Percentiles rank a stretch among this genome's conserved stretches.
These are phyloP conservation scores for Sugiyamaella neomexicana DNA, from an alignment of 1,139 yeast genomes.

Conservation along the genomic window DNA sequence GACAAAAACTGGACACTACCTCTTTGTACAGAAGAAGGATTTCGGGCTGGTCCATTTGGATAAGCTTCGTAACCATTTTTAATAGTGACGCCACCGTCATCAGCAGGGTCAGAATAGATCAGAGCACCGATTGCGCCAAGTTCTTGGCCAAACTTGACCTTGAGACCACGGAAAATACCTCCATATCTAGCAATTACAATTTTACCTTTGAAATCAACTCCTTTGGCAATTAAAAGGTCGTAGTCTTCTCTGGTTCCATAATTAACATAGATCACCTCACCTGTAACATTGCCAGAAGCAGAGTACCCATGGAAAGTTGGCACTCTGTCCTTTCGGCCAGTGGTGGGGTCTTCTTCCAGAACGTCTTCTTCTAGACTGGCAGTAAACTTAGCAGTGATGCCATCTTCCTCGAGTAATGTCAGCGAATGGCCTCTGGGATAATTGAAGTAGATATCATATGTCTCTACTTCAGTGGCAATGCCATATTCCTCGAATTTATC, in stretches of 20 bases:
- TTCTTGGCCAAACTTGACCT: slow-evolving; percentile 67
- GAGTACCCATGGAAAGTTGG: slow-evolving; percentile 71
- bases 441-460: slow-evolving; percentile 61
- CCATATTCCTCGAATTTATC: slow-evolving; percentile 65
- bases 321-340: slow-evolving; percentile 46
- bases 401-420: slow-evolving; percentile 43
- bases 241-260: slow-evolving; percentile 62
- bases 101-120: slow-evolving; percentile 66
- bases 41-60: slow-evolving; percentile 68
- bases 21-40: slow-evolving; percentile 72
- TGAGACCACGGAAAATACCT: slow-evolving; percentile 60
- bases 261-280: slow-evolving; percentile 58
- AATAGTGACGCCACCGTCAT: slow-evolving; percentile 53
- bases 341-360: slow-evolving; percentile 67
- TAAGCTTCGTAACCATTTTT: slow-evolving; percentile 57
- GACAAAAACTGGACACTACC: slow-evolving; percentile 83
- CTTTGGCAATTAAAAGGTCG: slow-evolving; percentile 45
- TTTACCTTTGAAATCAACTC: slow-evolving; percentile 52
- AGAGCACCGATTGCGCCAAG: slow-evolving; percentile 61
- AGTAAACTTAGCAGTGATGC: slow-evolving; percentile 48
- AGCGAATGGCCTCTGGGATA: slow-evolving; percentile 60
- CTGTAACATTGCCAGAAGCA: slow-evolving; percentile 67
- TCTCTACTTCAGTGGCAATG: slow-evolving; percentile 51
- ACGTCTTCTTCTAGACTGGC: slow-evolving; percentile 74
- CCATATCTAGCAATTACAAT: slow-evolving; percentile 65